Evolutionary conservation across 257 asterid species (phyloP).

Genomic region (Fraxinus anomala): DNA sequence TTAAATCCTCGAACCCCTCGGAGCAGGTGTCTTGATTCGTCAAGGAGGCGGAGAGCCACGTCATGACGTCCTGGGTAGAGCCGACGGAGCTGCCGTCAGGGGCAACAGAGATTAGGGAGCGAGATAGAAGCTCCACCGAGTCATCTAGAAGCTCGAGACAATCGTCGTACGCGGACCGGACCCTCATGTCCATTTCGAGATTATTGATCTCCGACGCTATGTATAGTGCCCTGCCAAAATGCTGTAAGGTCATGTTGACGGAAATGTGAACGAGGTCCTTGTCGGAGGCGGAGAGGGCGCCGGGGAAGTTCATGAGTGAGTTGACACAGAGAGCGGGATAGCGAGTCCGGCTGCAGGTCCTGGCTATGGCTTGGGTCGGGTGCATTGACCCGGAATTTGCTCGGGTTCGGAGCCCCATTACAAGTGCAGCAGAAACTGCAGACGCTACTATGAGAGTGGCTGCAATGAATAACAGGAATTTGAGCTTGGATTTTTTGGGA

Average conservation of each 20-base stretch:
- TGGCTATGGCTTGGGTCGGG: conserved; percentile 44
- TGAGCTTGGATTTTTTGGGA: conserved; percentile 32
- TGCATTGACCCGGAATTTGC: conserved; percentile 21
- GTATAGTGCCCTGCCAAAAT: conserved; percentile 37
- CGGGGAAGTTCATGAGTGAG: conserved; percentile 48
- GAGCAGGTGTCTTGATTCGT: conserved; percentile 58
- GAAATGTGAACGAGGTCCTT: conserved; percentile 52
- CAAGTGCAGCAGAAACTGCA: conserved; percentile 36
- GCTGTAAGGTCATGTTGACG: conserved; percentile 49
- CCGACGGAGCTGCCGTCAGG: conserved; percentile 23
- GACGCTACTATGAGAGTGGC: conserved; percentile 38
- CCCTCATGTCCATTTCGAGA: conserved; percentile 32
- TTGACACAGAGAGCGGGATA: conserved; percentile 44
- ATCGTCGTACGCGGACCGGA: conserved; percentile 48
- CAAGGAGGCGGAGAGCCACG: conserved; percentile 56
- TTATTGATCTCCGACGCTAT: conserved; percentile 37
- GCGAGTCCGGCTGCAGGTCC: conserved; percentile 44
- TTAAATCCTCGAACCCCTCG: conserved; percentile 43
- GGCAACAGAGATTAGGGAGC: conserved; percentile 33
- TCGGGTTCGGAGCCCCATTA: conserved; percentile 28
- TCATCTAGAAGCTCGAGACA: conserved; percentile 53
- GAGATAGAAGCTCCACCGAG: conserved; percentile 44
- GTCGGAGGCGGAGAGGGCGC: conserved; percentile 51
- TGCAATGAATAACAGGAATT: conserved; percentile 32
- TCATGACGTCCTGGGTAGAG: conserved; percentile 39